phyloP scores from a whole-genome alignment of 768 basidiomycete genomes.

The Rhizopogon vulgaris region DNA sequence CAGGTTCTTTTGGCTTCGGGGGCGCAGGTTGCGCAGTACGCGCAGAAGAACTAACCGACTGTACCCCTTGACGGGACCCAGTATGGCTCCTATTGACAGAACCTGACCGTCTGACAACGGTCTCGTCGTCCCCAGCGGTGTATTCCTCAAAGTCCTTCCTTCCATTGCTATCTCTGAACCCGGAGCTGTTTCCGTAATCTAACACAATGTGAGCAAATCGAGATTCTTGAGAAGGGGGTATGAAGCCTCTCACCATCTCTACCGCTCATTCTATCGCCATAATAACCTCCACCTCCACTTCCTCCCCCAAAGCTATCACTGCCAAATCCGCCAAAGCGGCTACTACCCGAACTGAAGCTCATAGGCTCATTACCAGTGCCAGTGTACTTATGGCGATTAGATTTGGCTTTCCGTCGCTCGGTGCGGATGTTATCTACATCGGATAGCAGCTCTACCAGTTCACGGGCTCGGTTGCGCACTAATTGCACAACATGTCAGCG shows the following conservation, averaged over 20 bases:
- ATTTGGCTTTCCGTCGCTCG: conserved; percentile 90
- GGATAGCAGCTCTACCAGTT: conserved; percentile 84
- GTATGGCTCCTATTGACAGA: conserved; percentile 32
- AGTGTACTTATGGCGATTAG: conserved; percentile 82
- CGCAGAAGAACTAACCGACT: conserved; percentile 9
- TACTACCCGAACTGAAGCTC: conserved; percentile 51
- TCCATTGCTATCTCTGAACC: conserved; percentile 54
- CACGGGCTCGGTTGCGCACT: conserved; percentile 94
- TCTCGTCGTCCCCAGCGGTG: conserved; percentile 93
- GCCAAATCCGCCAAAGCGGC: conserved; percentile 69
- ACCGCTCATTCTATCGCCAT: conserved; percentile 36
- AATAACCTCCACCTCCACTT: conserved; percentile 29
- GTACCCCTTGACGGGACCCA: conserved; percentile 32
- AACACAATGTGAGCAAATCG: conserved; percentile 11
- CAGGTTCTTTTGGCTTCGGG: conserved; percentile 39
- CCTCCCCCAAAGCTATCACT: conserved; percentile 38
- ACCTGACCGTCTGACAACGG: conserved; percentile 31
- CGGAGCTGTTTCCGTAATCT: conserved; percentile 39
- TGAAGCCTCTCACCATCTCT: conserved; percentile 31
- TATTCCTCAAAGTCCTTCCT: conserved; percentile 84
- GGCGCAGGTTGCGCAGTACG: conserved; percentile 23
- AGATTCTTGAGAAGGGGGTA: conserved; percentile 2
- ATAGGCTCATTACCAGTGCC: conserved; percentile 82
- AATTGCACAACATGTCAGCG: conserved; percentile 4
- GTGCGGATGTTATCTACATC: conserved; percentile 87